Percentiles rank a stretch among this genome's conserved stretches.
Conservation (phyloP, 2,329 filamentous ascomycete genomes). For the Ploettnerulaceae sp. region DNA sequence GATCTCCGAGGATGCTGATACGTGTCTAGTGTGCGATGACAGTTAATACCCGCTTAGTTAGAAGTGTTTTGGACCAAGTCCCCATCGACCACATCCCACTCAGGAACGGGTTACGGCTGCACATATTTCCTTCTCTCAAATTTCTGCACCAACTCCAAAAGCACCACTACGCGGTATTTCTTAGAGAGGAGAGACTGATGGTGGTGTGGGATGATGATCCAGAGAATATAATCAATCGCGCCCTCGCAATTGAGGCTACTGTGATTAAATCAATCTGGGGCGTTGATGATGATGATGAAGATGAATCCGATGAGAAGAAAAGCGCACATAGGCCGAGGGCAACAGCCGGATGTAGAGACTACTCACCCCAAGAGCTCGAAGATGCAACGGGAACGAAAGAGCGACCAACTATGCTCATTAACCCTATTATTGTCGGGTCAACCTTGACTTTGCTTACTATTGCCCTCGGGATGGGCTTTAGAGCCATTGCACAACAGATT, state of each 20-base stretch:
- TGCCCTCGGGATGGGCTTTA: conserved; percentile 53
- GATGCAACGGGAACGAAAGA: conserved; percentile 34
- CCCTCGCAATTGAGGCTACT: conserved; percentile 46
- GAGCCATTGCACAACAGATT: conserved; percentile 49
- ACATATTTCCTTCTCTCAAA: conserved; percentile 54
- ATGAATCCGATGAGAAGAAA: conserved; percentile 30
- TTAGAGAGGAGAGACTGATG: conserved; percentile 52
- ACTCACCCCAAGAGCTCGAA: conserved; percentile 33
- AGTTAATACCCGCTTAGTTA: conserved; percentile 59
- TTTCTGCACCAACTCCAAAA: conserved; percentile 56
- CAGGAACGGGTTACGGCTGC: conserved; percentile 52
- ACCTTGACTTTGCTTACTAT: conserved; percentile 49
- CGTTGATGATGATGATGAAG: conserved; percentile 38
- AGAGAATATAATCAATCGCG: conserved; percentile 48
- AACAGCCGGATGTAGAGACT: conserved; percentile 11
- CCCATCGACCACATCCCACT: conserved; percentile 53
- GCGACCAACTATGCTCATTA: conserved; percentile 50
- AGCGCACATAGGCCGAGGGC: conserved; percentile 18
- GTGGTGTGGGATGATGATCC: conserved; percentile 62
- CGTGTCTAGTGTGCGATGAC: conserved; percentile 58
- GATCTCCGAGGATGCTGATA: conserved; percentile 8
- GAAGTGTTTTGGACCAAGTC: conserved; percentile 49
- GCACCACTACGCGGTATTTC: conserved; percentile 62
- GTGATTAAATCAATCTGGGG: conserved; percentile 56
- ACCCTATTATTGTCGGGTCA: conserved; percentile 47